Evolutionary conservation across 768 basidiomycete genomes (phyloP).

Genomic region (Leccinum fibrillosum): DNA sequence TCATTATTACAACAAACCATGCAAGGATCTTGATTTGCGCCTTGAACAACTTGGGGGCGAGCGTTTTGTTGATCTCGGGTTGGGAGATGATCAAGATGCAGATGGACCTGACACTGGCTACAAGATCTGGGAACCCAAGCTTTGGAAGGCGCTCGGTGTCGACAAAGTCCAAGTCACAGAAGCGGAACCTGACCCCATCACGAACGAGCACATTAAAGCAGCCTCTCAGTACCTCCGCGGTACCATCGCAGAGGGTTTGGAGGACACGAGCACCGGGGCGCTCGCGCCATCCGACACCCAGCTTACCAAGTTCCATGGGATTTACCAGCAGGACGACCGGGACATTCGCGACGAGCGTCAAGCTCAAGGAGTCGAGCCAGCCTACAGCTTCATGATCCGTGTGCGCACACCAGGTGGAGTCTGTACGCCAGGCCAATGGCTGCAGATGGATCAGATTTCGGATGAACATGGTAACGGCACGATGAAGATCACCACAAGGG

Average conservation of each 20-base stretch:
- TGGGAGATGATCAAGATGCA: constrained; percentile 96
- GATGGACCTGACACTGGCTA: constrained; percentile 97
- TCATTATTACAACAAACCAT: constrained; percentile 98
- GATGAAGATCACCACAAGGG: constrained; percentile 95
- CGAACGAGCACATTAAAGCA: constrained; percentile 99
- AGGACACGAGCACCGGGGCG: constrained; percentile 84
- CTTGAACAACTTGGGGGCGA: constrained; percentile 78
- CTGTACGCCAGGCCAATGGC: constrained; percentile 88
- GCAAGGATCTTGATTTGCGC: constrained; percentile 82
- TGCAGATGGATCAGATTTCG: constrained; percentile 86
- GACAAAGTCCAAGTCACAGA: constrained; percentile 85
- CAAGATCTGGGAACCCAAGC: constrained; percentile 87
- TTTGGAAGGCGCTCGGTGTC: constrained; percentile 96
- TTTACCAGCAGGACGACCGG: constrained; percentile 96
- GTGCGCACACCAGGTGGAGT: constrained; percentile 96
- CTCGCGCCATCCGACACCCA: constrained; percentile 89
- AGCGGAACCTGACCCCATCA: constrained; percentile 94
- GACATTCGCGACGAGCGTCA: constrained; percentile 97
- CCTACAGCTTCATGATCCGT: constrained; percentile 98
- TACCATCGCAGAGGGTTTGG: constrained; percentile 89
- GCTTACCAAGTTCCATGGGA: constrained; percentile 97
- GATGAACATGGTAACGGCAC: constrained; percentile 93
- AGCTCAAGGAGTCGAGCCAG: constrained; percentile 89
- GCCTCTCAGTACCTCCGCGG: constrained; percentile 92
- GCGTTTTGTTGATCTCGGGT: constrained; percentile 69